A percentile compares a stretch with the other conserved stretches of the same genome.
Evolutionary conservation across 2,329 filamentous ascomycete species (phyloP).

Genomic region (Neocatenulostroma microsporum): DNA sequence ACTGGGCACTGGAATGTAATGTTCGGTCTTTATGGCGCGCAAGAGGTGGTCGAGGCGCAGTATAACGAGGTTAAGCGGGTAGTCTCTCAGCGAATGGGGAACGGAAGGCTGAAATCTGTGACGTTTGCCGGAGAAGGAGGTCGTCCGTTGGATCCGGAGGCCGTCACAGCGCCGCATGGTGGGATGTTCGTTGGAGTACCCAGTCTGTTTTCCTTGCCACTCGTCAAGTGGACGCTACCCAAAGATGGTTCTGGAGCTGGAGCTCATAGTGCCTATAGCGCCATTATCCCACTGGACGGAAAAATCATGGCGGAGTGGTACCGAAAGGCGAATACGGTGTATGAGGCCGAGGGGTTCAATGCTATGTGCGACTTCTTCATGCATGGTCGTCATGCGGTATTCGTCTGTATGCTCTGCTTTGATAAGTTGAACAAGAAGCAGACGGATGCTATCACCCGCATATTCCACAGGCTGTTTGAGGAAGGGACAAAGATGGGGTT

Average conservation of each 20-base stretch:
- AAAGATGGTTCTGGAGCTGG: background rate
- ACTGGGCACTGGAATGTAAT: conserved; percentile 2
- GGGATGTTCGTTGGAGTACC: conserved; percentile 4
- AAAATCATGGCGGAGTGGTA: conserved; percentile 1
- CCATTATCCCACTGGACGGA: conserved; percentile 1
- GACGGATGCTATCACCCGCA: background rate
- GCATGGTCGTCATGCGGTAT: background rate
- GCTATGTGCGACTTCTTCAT: conserved; percentile 3
- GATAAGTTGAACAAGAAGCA: background rate
- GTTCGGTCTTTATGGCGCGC: conserved; percentile 1
- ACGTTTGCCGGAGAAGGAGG: background rate
- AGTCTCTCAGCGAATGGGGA: background rate
- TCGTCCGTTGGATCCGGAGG: background rate
- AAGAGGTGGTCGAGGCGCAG: background rate
- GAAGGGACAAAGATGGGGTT: background rate
- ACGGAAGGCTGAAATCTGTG: background rate
- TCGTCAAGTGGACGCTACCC: background rate
- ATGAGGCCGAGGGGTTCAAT: background rate
- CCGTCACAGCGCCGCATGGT: background rate
- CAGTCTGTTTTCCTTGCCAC: background rate
- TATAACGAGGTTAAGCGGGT: background rate
- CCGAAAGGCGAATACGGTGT: background rate
- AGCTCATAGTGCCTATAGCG: background rate
- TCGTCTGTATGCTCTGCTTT: conserved; percentile 2
- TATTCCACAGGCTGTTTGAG: conserved; percentile 1